Base-by-base conservation (phyloP, 2,329 filamentous ascomycete species). In the Botrytis byssoidea region DNA sequence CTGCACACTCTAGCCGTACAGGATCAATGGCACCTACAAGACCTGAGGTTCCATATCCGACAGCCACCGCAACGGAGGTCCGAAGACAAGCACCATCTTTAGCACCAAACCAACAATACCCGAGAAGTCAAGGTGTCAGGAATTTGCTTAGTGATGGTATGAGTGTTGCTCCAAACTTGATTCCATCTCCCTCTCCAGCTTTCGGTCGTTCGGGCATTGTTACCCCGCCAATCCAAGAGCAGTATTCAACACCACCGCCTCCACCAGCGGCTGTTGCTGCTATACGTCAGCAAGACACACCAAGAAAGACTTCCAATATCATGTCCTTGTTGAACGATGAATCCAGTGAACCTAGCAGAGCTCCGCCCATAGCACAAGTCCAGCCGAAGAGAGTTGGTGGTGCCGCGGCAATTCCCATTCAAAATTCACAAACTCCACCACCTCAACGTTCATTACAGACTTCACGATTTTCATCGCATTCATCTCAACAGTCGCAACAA, bases 231-330 rank as follows among this genome's bases (percentile, higher is more conserved):
- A 75, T 70, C 44, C 77, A 78, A 64, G 79, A 80, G 35, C 75
- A 76, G 66, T 78, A 79, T 59, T 70, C 77, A 25, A 72, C 74
- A 61, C 76, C 78, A 10, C 76, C 74, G 22, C 73, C 77, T 8
- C 74, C 72, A 51, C 70, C 74, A 48, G 79, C 84, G n/a, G 79
- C 84, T 35, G 81, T 84, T 42, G 81, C 84, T 57, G 80, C 86
- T 59, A 77, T 82, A 10, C 80, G 83, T 20, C 81, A 83, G 40
- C 84, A 83, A 55, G 81, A 84, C 4, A 80, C 82, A 3, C 86
- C 88, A 76, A 85, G 86, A n/a, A 91, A 90, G 82, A 89, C 86
- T 12, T 90, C 88, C 22, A 91, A 84, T 75, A 85, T 91, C 75
- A 89, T 90, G 86, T 88, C 88, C 0, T 81, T 91, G 74, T 83